These are phyloP conservation scores for Passiflora organensis DNA, from an alignment of 345 rosid species.

Conservation along the genomic window DNA sequence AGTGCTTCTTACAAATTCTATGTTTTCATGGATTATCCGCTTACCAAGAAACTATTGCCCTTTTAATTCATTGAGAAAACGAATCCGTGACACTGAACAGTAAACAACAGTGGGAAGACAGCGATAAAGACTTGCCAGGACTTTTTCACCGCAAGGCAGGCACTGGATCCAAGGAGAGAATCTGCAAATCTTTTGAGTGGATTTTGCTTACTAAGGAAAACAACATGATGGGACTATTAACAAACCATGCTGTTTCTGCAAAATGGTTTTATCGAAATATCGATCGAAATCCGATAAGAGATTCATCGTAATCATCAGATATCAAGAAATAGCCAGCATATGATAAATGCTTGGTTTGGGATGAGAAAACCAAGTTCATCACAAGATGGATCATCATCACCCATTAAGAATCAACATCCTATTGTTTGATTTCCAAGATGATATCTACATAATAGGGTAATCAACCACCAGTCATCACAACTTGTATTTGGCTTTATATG, in stretches of 20 bases:
- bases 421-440: background rate
- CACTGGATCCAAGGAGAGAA: no score
- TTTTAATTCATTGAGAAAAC: background rate
- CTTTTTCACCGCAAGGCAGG: no score
- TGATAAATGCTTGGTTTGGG: no score
- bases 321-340: no score
- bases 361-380: background rate
- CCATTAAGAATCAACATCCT: background rate
- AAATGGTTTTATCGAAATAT: no score
- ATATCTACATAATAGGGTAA: background rate
- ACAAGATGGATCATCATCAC: background rate
- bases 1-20: background rate
- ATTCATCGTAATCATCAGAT: no score
- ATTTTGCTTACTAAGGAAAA: no score
- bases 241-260: no score
- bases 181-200: no score
- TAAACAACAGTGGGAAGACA: background rate
- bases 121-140: constrained; percentile 1
- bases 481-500: no score
- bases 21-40: background rate
- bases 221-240: no score
- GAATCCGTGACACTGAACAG: constrained; percentile 1
- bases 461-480: background rate
- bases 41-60: background rate
- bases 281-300: no score